A percentile compares a stretch with the other conserved stretches of the same genome.
Conservation (phyloP, 305 asterid species). For the Rubia tinctorum region DNA sequence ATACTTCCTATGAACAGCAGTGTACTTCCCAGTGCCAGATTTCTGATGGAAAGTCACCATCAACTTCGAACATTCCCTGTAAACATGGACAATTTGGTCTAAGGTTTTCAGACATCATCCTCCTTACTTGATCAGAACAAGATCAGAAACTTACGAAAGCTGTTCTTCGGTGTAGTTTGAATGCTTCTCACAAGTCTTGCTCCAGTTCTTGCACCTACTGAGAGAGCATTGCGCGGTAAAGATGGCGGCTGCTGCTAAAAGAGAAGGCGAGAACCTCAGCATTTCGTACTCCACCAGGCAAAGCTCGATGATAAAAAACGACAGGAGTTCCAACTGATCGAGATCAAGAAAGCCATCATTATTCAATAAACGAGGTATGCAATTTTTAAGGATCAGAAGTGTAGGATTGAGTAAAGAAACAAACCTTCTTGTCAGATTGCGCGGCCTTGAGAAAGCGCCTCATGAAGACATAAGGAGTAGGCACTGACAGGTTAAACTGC, state of each 20-base stretch:
- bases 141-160: conserved; percentile 48
- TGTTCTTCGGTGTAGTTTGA: conserved; percentile 46
- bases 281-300: conserved; percentile 73
- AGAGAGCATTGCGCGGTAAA: conserved; percentile 26
- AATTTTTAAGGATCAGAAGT: neutral
- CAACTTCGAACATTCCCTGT: conserved; percentile 70
- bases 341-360: neutral
- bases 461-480: conserved; percentile 86
- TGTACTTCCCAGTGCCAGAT: conserved; percentile 62
- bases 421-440: conserved; percentile 58
- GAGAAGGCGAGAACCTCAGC: conserved; percentile 71
- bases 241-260: conserved; percentile 46
- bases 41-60: conserved; percentile 66
- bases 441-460: conserved; percentile 82
- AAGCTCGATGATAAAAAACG: conserved; percentile 69
- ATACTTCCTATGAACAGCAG: conserved; percentile 64
- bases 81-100: no score
- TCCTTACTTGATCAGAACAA: neutral
- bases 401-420: conserved; percentile 19
- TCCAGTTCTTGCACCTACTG: conserved; percentile 22
- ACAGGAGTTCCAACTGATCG: conserved; percentile 54
- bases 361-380: neutral
- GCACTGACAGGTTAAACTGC: conserved; percentile 72
- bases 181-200: conserved; percentile 53
- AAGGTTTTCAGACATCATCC: no score